These are phyloP conservation scores for Solanum peruvianum DNA, from an alignment of 257 asterid genomes.

Conservation along the genomic window DNA sequence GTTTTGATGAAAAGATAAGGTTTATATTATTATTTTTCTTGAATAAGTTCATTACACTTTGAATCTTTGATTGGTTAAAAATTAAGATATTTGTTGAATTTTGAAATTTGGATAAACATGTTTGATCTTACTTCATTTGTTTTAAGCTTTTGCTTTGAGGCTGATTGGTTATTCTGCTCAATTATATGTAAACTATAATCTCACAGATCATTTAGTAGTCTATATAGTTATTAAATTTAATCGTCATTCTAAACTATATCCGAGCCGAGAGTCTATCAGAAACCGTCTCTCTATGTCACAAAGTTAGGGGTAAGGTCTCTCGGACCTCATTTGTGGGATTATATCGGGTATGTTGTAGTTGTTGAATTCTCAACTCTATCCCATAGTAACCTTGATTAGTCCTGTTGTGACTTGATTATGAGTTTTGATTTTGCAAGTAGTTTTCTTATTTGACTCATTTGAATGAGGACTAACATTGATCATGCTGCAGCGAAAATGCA, in stretches of 20 bases:
- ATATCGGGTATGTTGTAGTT: neutral
- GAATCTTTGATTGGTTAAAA: neutral
- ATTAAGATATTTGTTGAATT: neutral
- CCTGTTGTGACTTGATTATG: neutral
- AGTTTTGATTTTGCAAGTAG: neutral
- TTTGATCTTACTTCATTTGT: neutral
- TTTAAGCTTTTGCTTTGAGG: neutral
- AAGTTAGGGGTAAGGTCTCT: neutral
- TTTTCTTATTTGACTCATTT: neutral
- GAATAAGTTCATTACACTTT: neutral
- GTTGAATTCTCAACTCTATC: neutral
- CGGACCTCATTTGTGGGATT: neutral
- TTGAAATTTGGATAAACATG: neutral
- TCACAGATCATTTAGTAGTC: neutral
- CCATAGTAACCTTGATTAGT: neutral
- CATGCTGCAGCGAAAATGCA: slow-evolving; percentile 37
- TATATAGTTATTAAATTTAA: neutral
- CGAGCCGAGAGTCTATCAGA: neutral
- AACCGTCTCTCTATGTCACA: neutral
- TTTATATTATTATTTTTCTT: neutral
- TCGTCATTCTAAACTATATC: neutral
- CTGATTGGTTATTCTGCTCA: neutral
- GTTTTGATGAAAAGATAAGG: neutral
- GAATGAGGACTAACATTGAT: neutral
- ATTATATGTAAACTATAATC: neutral